These are phyloP conservation scores for Chlorella sp. DNA, from an alignment of 139 green algal species.

Conservation along the genomic window DNA sequence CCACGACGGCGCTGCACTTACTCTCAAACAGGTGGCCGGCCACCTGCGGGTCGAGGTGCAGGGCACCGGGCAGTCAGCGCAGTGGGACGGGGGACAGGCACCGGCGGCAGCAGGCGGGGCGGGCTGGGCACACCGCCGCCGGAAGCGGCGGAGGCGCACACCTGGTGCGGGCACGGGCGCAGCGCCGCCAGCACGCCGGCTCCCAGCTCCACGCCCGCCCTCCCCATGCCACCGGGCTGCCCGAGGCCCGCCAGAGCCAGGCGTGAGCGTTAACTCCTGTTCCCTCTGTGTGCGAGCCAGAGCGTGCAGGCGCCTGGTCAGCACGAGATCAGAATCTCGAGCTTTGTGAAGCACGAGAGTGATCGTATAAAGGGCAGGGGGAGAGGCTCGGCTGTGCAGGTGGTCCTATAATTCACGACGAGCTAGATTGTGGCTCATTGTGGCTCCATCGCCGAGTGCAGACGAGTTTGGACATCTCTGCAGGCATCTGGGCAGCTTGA, in stretches of 20 bases:
- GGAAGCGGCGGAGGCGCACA: neutral
- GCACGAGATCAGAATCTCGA: neutral
- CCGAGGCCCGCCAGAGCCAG: too few relatives aligned
- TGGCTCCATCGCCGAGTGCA: neutral
- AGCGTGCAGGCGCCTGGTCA: neutral
- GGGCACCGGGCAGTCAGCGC: too few relatives aligned
- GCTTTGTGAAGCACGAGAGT: too few relatives aligned
- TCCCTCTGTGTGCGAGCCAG: neutral
- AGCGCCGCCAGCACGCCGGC: conserved; percentile 2
- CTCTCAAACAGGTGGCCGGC: conserved; percentile 65
- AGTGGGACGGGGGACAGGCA: neutral
- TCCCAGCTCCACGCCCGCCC: neutral
- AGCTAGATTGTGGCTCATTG: neutral
- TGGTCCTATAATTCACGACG: neutral
- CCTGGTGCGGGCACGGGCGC: conserved; percentile 55
- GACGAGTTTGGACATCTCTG: neutral
- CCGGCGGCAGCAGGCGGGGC: neutral
- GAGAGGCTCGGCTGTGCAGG: too few relatives aligned
- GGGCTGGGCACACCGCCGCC: too few relatives aligned
- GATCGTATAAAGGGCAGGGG: too few relatives aligned
- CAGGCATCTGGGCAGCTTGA: neutral
- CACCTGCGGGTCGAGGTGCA: conserved; percentile 53
- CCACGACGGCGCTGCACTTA: neutral
- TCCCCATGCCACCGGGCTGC: too few relatives aligned
- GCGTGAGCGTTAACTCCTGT: neutral